Base-by-base conservation (phyloP, 192 early-diverging fungal species). In the Backusella morwellensis region DNA sequence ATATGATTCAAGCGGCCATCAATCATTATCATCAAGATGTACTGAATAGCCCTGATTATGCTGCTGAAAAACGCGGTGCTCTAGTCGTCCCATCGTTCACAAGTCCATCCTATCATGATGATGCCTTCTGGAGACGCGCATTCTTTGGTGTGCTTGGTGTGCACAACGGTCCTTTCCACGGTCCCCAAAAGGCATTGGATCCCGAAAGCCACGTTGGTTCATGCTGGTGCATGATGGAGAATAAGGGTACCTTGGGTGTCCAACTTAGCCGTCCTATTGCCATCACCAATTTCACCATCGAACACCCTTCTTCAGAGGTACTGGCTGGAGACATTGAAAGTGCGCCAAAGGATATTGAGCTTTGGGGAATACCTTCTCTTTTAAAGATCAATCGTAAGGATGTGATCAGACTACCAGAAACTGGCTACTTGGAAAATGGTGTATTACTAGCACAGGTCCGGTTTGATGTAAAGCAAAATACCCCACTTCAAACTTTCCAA, bases 171-270 rank as follows among this genome's bases (percentile, higher is more conserved):
- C 82, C 88, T 34, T 82, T 85, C 0, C 68, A 75, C 29, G 66
- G 81, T 6, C 78, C 88, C 0, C 72, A 80, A n/a, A 84, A 74
- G 14, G 88, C 84, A 8, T 68, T 89, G 12, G 69, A 80, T 40
- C 85, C 85, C 5, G 75, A 82, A 36, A 85, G 85, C 21, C 84
- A 90, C 35, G 82, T 91, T 9, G 93, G 93, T 35, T 86, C 92
- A 77, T 94, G 93, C 78, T 94, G 93, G 93, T 86, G 91, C 0
- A 92, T 94, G 88, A 78, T 75, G 3, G 92, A 92, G 11, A 78
- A 81, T 35, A 36, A 80, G 12, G 93, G 93, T 0, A 87, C 90
- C 41, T 68, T 94, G 29, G 92, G 86, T 0, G 84, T 94, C 17
- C 87, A 84, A 9, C 74, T 94, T 70, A 83, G 86, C 6, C 78